Conservation (phyloP, 257 asterid species). For the Solanum chiquidenum region DNA sequence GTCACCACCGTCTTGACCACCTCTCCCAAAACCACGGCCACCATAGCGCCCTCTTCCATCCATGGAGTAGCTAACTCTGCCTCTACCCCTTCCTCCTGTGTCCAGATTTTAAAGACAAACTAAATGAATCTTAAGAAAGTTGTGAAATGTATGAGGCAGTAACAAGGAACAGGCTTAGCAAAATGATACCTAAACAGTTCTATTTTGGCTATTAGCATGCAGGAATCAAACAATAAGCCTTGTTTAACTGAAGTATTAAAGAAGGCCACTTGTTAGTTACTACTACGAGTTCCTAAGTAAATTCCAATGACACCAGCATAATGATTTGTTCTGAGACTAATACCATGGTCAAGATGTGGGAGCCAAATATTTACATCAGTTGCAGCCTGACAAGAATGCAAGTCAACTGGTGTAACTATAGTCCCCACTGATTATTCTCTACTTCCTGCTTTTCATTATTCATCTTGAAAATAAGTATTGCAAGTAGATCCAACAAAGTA, state of each 20-base stretch:
- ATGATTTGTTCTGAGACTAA: neutral
- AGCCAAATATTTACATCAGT: neutral
- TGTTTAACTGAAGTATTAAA: neutral
- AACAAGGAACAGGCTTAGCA: neutral
- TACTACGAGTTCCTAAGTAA: neutral
- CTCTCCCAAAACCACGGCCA: slow-evolving; percentile 49
- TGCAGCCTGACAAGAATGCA: neutral
- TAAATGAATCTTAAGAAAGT: neutral
- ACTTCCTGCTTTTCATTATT: neutral
- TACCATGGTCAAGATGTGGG: neutral
- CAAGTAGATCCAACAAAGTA: neutral
- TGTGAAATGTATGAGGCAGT: neutral
- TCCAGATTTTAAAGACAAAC: neutral
- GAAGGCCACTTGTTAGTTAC: neutral
- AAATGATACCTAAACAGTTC: neutral
- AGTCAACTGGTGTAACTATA: neutral
- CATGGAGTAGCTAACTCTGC: slow-evolving; percentile 56
- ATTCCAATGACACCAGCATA: neutral
- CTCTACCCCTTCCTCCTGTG: slow-evolving; percentile 88
- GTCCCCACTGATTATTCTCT: neutral
- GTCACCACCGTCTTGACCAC: slow-evolving; percentile 41
- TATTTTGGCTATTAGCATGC: neutral
- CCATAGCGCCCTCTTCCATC: slow-evolving; percentile 67
- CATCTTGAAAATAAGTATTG: neutral
- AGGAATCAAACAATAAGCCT: neutral